Evolutionary conservation across 805 yeast species (phyloP).

Genomic region (Metschnikowia santaceciliae): DNA sequence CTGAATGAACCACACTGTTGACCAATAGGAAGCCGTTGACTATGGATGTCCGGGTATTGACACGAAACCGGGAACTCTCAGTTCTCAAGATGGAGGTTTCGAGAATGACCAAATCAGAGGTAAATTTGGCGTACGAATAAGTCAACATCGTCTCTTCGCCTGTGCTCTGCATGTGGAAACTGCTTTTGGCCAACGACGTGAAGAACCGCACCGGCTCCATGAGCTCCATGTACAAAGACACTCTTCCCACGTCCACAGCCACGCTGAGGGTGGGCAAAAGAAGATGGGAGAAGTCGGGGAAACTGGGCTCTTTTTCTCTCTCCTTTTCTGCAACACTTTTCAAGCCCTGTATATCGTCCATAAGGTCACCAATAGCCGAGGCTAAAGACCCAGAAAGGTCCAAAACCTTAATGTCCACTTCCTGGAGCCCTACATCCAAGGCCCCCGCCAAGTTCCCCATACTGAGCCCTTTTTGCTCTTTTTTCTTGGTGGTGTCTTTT

Average conservation of each 20-base stretch:
- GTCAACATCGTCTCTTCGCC: slow-evolving; percentile 1
- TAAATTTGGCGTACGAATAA: slow-evolving; percentile 11
- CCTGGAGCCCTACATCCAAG: slow-evolving; percentile 3
- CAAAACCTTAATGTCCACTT: slow-evolving; percentile 6
- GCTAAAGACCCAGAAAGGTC: slow-evolving; percentile 6
- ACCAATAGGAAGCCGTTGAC: slow-evolving; percentile 14
- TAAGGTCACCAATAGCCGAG: background rate
- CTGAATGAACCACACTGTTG: slow-evolving; percentile 19
- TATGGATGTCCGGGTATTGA: slow-evolving; percentile 14
- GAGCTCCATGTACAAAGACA: slow-evolving; percentile 4
- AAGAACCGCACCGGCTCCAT: slow-evolving; percentile 11
- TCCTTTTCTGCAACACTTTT: background rate
- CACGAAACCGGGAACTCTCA: slow-evolving; percentile 25
- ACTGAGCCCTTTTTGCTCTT: background rate
- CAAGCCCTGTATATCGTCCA: background rate
- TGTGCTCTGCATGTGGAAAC: background rate
- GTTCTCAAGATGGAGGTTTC: slow-evolving; percentile 19
- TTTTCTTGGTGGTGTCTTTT: no score
- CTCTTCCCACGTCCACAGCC: slow-evolving; percentile 2
- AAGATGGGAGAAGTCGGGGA: background rate
- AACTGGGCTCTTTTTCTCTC: background rate
- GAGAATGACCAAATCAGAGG: slow-evolving; percentile 16
- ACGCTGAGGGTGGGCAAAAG: slow-evolving; percentile 4
- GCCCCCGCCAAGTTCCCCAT: background rate
- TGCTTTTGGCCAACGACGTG: slow-evolving; percentile 3